Base-by-base conservation (phyloP, 1,284 basidiomycete genomes). In the Leccinum griseonigrum region DNA sequence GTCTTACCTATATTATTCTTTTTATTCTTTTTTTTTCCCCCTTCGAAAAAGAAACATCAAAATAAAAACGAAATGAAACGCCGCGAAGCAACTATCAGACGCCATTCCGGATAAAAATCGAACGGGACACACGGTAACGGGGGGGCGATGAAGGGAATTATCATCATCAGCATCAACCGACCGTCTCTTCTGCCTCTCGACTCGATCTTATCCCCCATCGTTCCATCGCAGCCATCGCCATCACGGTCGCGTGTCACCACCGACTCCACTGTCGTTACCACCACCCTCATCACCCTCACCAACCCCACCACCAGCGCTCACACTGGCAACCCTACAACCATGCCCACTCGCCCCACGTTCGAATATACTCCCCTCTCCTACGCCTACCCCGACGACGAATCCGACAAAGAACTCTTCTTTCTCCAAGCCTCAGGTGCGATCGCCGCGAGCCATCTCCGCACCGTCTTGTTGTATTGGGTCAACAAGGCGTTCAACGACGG, bases 381-480 rank as follows among this genome's bases (percentile, higher is more conserved):
- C 40, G 54, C 56, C 0, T 69, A 66, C 22, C 69, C 62, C 29
- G 72, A 74, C 52, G 65, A 74, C 62, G 58, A 70, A 43, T 60
- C 67, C 4, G 59, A 68, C 61, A 70, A 72, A 54, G 65, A 68
- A 4, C 32, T 70, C 54, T 74, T 71, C 51, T 32, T 46, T 6
- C 43, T 70, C 29, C 69, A 72, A 54, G 67, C 63, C 3, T 46
- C 70, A 4, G 60, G 60, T 7, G 51, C 53, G 32, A 29, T 56
- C 43, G 43, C 43, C 43, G 61, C 60, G 6, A 28, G 3, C 31
- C 53, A 52, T 6, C 57, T 55, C 10, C 59, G 61, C 31, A 40
- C 48, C 34, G 67, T 71, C 40, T 22, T 74, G n/a, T 11, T 70
- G 29, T 74, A 70, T 53, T 70, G 69, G 71, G 67, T 68, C 56